A percentile compares a stretch with the other conserved stretches of the same genome.
phyloP scores from a whole-genome alignment of 129 eudicot species.

The Glebionis coronaria region DNA sequence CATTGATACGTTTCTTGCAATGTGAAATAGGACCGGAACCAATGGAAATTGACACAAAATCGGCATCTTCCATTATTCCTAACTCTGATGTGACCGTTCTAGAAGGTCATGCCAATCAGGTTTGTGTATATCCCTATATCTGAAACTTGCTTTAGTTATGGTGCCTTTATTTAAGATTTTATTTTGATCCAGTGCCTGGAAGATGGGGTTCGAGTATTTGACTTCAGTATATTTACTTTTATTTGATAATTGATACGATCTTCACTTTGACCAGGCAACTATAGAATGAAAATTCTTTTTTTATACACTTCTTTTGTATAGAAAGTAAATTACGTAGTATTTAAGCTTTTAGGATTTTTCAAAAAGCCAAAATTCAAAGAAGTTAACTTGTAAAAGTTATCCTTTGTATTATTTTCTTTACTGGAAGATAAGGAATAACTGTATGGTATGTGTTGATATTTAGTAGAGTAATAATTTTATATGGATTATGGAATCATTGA shows the following conservation, averaged over 20 bases:
- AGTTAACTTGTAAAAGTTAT: background rate
- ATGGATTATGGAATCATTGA: no score
- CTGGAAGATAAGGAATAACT: background rate
- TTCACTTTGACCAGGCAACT: background rate
- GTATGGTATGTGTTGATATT: background rate
- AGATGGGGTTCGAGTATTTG: background rate
- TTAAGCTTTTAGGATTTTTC: background rate
- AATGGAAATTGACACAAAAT: constrained; percentile 67
- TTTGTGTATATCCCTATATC: constrained; percentile 31
- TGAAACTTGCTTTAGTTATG: background rate
- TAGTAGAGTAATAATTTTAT: background rate
- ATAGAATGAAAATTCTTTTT: background rate
- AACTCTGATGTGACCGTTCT: constrained; percentile 60
- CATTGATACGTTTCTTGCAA: constrained; percentile 4
- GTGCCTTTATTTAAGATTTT: background rate
- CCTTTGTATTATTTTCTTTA: constrained; percentile 5
- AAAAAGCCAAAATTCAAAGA: background rate
- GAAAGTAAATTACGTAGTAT: background rate
- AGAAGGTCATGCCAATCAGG: constrained; percentile 94
- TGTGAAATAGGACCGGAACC: constrained; percentile 64
- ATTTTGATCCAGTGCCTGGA: background rate
- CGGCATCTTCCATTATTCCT: constrained; percentile 58
- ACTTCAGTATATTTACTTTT: background rate
- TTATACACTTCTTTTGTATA: background rate
- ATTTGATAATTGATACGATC: background rate